phyloP scores from a whole-genome alignment of 148 eudicot genomes.

The Vaccinium macrocarpon region DNA sequence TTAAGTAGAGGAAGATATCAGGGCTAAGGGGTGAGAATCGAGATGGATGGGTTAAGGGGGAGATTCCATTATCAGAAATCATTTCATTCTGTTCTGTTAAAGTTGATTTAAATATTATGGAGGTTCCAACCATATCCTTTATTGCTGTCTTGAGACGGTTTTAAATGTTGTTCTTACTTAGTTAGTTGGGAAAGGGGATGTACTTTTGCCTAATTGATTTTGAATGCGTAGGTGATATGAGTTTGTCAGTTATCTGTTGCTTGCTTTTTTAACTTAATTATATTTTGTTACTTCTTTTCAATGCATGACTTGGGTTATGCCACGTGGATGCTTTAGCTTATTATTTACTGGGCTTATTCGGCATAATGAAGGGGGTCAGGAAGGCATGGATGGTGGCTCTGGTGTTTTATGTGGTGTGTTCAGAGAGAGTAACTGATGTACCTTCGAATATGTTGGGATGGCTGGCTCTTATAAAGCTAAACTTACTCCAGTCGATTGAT shows the following conservation, averaged over 20 bases:
- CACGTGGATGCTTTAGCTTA: background rate
- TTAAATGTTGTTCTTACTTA: background rate
- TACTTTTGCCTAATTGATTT: background rate
- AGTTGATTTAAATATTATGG: background rate
- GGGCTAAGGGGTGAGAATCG: background rate
- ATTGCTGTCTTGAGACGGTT: background rate
- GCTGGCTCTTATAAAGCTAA: background rate
- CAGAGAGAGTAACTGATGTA: background rate
- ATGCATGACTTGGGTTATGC: background rate
- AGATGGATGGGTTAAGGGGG: background rate
- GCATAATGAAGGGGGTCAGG: background rate
- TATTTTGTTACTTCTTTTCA: background rate
- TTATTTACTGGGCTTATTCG: background rate
- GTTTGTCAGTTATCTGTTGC: background rate
- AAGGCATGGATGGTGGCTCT: constrained; percentile 5
- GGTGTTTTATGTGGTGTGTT: background rate
- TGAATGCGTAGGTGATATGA: background rate
- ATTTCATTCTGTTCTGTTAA: background rate
- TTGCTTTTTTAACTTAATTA: background rate
- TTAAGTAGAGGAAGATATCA: background rate
- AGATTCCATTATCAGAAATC: background rate
- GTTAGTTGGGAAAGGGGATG: background rate
- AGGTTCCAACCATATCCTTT: background rate
- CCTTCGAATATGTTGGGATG: background rate
- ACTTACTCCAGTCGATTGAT: background rate